These are phyloP conservation scores for Colletotrichum cordylinicola DNA, from an alignment of 2,329 filamentous ascomycete genomes.

Conservation along the genomic window DNA sequence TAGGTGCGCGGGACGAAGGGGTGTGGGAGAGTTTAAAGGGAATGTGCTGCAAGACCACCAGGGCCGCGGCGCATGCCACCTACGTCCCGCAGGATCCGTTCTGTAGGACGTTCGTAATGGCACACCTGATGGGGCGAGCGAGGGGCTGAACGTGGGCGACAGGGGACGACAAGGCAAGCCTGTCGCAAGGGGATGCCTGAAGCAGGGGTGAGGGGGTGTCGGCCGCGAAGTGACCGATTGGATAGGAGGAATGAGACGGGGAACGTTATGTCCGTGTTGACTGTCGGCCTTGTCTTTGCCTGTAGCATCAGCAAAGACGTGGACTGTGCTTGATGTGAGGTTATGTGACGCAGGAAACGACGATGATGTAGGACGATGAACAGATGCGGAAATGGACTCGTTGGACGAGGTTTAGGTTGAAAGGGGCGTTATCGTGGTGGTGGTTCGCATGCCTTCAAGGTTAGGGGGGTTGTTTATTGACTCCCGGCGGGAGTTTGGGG, in stretches of 20 bases:
- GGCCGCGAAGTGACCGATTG: conserved; percentile 8
- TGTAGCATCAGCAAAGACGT: not conserved
- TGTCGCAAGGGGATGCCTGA: conserved; percentile 9
- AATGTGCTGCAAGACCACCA: not conserved
- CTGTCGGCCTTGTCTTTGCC: not conserved
- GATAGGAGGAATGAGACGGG: not conserved
- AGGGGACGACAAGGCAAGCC: conserved; percentile 1
- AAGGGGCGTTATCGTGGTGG: not conserved
- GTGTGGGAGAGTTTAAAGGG: conserved; percentile 6
- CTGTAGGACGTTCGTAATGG: conserved; percentile 6
- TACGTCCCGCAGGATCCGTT: not conserved
- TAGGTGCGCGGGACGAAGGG: not conserved
- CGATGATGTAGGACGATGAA: not conserved
- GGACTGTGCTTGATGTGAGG: not conserved
- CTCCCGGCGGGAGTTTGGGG: not conserved
- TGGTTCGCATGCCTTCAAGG: not conserved
- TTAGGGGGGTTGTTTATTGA: not conserved
- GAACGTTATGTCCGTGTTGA: not conserved
- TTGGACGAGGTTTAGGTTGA: not conserved
- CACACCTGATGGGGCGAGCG: not conserved
- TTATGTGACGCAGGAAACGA: not conserved
- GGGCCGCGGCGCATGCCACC: not conserved
- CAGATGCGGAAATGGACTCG: not conserved
- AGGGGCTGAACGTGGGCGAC: conserved; percentile 11
- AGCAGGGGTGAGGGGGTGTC: not conserved